Evolutionary conservation across 805 yeast species (phyloP).

Genomic region (Zygotorulaspora danielsina): DNA sequence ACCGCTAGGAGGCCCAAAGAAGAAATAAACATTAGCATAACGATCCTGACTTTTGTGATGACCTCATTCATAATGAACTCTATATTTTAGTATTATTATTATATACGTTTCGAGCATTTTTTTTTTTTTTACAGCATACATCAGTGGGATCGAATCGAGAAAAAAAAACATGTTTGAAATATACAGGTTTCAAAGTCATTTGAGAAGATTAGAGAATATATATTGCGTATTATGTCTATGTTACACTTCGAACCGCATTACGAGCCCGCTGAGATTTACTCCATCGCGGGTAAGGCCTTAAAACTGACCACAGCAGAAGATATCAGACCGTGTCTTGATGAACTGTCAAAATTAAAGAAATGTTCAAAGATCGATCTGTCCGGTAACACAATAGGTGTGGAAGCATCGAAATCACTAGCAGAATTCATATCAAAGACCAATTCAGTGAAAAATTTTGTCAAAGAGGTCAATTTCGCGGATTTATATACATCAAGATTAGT

Average conservation of each 20-base stretch:
- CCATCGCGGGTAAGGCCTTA: conserved; percentile 68
- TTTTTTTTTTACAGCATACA: conserved; percentile 1
- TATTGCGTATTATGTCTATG: conserved; percentile 35
- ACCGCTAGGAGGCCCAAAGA: conserved; percentile 57
- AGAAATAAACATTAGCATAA: conserved; percentile 28
- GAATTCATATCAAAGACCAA: conserved; percentile 42
- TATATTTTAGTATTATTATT: conserved; percentile 1
- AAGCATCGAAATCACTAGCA: conserved; percentile 72
- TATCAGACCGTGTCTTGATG: conserved; percentile 63
- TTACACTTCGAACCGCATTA: conserved; percentile 41
- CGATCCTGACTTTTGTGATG: conserved; percentile 1
- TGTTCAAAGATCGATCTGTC: conserved; percentile 66
- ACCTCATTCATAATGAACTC: conserved; percentile 2
- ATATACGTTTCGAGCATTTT: conserved; percentile 2
- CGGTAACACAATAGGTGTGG: conserved; percentile 94
- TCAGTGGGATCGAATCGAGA: no score
- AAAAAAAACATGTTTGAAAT: background rate
- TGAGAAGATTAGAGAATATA: no score
- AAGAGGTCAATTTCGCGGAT: conserved; percentile 81
- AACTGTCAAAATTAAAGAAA: conserved; percentile 40
- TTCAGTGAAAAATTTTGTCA: conserved; percentile 42
- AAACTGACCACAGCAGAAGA: conserved; percentile 73
- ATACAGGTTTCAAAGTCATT: no score
- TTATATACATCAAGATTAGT: conserved; percentile 91
- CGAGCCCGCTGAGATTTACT: conserved; percentile 46